phyloP scores from a whole-genome alignment of 106 monocot species.

The Platanthera zijinensis region DNA sequence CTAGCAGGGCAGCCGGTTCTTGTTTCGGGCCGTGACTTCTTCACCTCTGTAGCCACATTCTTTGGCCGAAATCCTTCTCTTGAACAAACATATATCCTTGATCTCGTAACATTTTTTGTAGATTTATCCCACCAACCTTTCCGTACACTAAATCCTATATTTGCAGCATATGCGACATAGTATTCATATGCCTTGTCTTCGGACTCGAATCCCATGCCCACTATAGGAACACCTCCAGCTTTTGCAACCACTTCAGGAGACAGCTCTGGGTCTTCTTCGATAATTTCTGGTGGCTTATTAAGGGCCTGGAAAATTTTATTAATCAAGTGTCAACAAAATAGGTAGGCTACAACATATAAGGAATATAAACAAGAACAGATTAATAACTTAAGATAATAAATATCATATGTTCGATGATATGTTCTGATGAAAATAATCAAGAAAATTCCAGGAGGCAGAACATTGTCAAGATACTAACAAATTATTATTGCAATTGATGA shows the following conservation, averaged over 20 bases:
- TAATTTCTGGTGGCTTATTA: slow-evolving; percentile 23
- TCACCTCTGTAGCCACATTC: slow-evolving; percentile 33
- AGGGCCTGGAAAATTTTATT: slow-evolving; percentile 18
- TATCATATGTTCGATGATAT: neutral
- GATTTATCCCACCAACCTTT: slow-evolving; percentile 70
- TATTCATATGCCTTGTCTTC: slow-evolving; percentile 70
- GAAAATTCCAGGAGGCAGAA: no score
- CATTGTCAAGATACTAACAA: no score
- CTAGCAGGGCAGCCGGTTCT: slow-evolving; percentile 62
- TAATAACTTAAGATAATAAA: neutral
- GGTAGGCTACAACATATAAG: neutral
- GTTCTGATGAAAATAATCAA: no score
- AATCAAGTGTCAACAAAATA: neutral
- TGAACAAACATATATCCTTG: slow-evolving; percentile 58
- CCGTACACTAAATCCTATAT: slow-evolving; percentile 61
- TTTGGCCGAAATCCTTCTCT: slow-evolving; percentile 65
- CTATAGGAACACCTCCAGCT: slow-evolving; percentile 61
- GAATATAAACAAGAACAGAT: neutral
- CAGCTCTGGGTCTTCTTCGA: slow-evolving; percentile 41
- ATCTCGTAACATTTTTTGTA: slow-evolving; percentile 43
- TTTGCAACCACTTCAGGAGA: slow-evolving; percentile 46
- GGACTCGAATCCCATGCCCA: slow-evolving; percentile 65
- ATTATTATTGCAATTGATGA: no score
- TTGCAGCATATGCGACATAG: slow-evolving; percentile 57
- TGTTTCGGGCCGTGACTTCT: slow-evolving; percentile 37